These are phyloP conservation scores for Acanthamoeba triangularis DNA, from an alignment of 208 protist genomes.

Conservation along the genomic window DNA sequence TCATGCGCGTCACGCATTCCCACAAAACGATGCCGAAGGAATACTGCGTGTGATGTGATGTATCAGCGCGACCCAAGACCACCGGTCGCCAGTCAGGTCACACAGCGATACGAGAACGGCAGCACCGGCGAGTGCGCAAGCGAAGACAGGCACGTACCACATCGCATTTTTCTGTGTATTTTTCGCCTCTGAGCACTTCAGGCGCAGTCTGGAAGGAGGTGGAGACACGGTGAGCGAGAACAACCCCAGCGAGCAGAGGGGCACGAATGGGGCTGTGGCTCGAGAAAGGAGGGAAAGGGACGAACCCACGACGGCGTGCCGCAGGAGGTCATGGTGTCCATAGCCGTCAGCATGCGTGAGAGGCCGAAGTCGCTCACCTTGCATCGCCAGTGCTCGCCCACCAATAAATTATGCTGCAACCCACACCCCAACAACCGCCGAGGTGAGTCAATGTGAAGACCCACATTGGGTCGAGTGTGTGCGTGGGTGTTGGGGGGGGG, in stretches of 20 bases:
- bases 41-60: background rate
- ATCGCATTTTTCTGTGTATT: constrained; percentile 73
- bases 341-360: constrained; percentile 25
- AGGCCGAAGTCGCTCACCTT: constrained; percentile 71
- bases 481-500: background rate
- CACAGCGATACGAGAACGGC: too few relatives aligned
- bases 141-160: constrained; percentile 3
- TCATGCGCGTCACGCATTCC: constrained; percentile 70
- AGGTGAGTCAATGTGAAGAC: background rate
- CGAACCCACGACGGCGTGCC: constrained; percentile 71
- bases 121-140: background rate
- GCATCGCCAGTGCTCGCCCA: constrained; percentile 55
- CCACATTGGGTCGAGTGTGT: too few relatives aligned
- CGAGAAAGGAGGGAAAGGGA: background rate
- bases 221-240: background rate
- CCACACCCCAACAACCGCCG: background rate
- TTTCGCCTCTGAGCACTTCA: constrained; percentile 75
- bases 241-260: background rate
- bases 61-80: too few relatives aligned
- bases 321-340: constrained; percentile 74
- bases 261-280: too few relatives aligned
- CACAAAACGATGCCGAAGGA: constrained; percentile 70
- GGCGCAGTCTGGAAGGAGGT: constrained; percentile 37
- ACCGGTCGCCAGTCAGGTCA: too few relatives aligned
- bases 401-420: constrained; percentile 61